Base-by-base conservation (phyloP, 2,329 filamentous ascomycete genomes). In the Hymenoscyphus scutula region DNA sequence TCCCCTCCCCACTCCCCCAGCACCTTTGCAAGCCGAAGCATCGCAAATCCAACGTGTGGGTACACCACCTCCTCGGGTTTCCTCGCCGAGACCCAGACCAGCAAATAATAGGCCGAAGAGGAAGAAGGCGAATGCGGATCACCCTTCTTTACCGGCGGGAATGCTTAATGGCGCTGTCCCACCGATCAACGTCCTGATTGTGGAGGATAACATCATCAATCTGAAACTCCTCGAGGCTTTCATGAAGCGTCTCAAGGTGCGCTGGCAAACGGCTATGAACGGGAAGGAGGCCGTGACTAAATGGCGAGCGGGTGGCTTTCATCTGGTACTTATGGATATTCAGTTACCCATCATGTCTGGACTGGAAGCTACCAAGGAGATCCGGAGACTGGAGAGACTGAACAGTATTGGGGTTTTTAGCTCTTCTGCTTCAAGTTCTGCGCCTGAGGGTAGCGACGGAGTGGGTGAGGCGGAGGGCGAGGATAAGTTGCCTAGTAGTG, bases 191-290 rank as follows among this genome's bases (percentile, higher is more conserved):
- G 93, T 98, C 7, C 82, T 99, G 53, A 97, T 99, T 64, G 95
- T 99, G 15, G 95, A 99, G 79, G 95, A 99, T 78, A 99, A 99
- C 76, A 92, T 95, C 67, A 98, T 99, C 82, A 99, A 98, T 74
- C 80, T 98, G 69, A 91, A 92, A 72, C 86, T 99, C 10, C 81
- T 99, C 38, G 94, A 97, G 74, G 92, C 93, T 1, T 96, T 99
- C 73, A 94, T 98, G 82, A 97, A 97, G 78, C 84, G 92, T 56
- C 82, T 99, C 57, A 97, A 97, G 73, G 95, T 99, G 6, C 86
- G 95, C 37, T 98, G 94, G 92, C 90, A 95, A 76, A 96, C 92
- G n/a, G 95, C 95, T 41, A 92, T 96, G 83, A 97, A 98, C 74
- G 95, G 95, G 27, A 87, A 89, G 67, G 94, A 97, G 68, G 95